These are phyloP conservation scores for Passalora sequoiae DNA, from an alignment of 2,329 filamentous ascomycete genomes.

Conservation along the genomic window DNA sequence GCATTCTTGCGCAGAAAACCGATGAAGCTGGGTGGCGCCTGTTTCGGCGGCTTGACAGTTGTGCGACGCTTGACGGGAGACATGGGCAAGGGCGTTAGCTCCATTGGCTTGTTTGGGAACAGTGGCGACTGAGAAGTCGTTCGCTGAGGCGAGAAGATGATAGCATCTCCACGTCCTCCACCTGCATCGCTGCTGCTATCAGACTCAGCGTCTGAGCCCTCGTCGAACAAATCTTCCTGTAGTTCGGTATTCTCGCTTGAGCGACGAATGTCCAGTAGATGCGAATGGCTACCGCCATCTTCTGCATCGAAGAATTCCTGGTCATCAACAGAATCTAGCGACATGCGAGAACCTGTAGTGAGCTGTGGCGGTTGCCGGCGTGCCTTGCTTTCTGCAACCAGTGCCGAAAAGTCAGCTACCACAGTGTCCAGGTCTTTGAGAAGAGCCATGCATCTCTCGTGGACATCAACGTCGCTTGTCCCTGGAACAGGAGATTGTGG, in stretches of 20 bases:
- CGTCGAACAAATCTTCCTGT: slow-evolving; percentile 46
- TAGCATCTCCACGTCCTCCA: slow-evolving; percentile 31
- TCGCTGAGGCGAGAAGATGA: slow-evolving; percentile 16
- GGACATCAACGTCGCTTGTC: slow-evolving; percentile 49
- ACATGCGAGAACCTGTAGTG: slow-evolving; percentile 50
- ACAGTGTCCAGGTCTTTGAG: slow-evolving; percentile 79
- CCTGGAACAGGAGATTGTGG: slow-evolving; percentile 20
- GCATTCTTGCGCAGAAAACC: slow-evolving; percentile 95
- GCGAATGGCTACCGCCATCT: slow-evolving; percentile 54
- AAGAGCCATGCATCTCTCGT: slow-evolving; percentile 79
- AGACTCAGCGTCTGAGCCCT: slow-evolving; percentile 51
- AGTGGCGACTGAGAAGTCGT: slow-evolving; percentile 39
- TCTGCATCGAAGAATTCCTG: slow-evolving; percentile 96
- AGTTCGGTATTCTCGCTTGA: slow-evolving; percentile 66
- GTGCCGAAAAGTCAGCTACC: slow-evolving; percentile 70
- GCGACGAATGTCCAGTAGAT: slow-evolving; percentile 69
- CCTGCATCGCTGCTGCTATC: slow-evolving; percentile 60
- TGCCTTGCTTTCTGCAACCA: slow-evolving; percentile 75
- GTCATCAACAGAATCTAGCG: slow-evolving; percentile 73
- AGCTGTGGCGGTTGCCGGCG: slow-evolving; percentile 56
- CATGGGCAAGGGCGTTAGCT: slow-evolving; percentile 71
- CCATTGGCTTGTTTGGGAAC: slow-evolving; percentile 72
- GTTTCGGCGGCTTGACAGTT: slow-evolving; percentile 67
- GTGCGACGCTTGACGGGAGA: slow-evolving; percentile 60
- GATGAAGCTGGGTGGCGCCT: slow-evolving; percentile 82